phyloP scores from a whole-genome alignment of 2,329 filamentous ascomycete genomes.

The Phyllosticta capitalensis region DNA sequence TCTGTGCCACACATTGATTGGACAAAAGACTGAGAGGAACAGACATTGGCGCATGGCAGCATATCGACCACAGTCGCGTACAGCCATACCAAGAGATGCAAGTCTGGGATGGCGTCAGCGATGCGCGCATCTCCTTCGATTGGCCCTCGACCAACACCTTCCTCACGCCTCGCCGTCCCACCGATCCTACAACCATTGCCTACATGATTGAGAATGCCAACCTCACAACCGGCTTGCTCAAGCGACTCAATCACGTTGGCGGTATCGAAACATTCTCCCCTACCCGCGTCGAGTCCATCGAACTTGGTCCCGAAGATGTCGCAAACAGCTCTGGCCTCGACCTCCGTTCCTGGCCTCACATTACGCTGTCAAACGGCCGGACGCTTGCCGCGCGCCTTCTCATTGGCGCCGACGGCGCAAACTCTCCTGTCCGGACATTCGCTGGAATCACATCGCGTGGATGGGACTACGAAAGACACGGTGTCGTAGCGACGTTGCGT shows the following conservation, averaged over 20 bases:
- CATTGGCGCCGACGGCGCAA: slow-evolving; percentile 88
- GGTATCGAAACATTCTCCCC: slow-evolving; percentile 62
- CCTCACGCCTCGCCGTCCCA: slow-evolving; percentile 34
- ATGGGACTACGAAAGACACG: slow-evolving; percentile 89
- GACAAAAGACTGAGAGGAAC: slow-evolving; percentile 9
- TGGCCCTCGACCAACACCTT: slow-evolving; percentile 44
- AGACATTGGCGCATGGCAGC: slow-evolving; percentile 74
- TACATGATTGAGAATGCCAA: slow-evolving; percentile 97
- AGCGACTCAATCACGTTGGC: slow-evolving; percentile 59
- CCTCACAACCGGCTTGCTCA: slow-evolving; percentile 67
- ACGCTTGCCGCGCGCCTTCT: slow-evolving; percentile 71
- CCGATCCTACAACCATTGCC: slow-evolving; percentile 56
- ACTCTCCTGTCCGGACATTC: slow-evolving; percentile 85
- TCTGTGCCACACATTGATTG: not conserved
- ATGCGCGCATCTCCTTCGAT: slow-evolving; percentile 81
- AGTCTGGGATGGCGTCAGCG: slow-evolving; percentile 92
- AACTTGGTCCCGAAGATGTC: slow-evolving; percentile 56
- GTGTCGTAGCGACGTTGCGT: slow-evolving; percentile 79
- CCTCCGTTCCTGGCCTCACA: slow-evolving; percentile 76
- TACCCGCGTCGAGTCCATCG: slow-evolving; percentile 70
- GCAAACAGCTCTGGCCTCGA: slow-evolving; percentile 47
- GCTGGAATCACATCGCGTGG: slow-evolving; percentile 76
- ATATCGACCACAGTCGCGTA: slow-evolving; percentile 62
- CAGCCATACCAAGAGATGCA: slow-evolving; percentile 95
- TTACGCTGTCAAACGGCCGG: slow-evolving; percentile 60